Base-by-base conservation (phyloP, 768 basidiomycete genomes). In the Phaffia tasmanica region DNA sequence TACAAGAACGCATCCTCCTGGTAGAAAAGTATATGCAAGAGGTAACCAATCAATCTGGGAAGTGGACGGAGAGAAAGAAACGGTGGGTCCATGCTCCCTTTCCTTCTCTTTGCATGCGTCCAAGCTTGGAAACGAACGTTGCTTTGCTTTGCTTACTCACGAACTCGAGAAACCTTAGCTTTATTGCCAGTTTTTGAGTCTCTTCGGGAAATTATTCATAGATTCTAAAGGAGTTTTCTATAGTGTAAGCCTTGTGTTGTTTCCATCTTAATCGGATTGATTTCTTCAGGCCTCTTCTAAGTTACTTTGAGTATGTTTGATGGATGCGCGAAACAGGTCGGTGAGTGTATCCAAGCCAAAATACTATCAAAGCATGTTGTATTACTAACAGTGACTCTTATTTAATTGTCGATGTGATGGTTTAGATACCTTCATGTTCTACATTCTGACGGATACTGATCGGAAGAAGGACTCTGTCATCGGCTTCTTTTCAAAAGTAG, bases 201-300 rank as follows among this genome's bases (percentile, higher is more conserved):
- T 98, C 8, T 98, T 97, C 73, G 94, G 93, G 35, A 98, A 98
- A 76, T 80, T 98, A n/a, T 98, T 99, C 76, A 97, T 98, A 73
- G 95, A 98, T 72, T 87, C 93, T 70, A 99, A 99, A 78, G 94
- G 93, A 15, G 78, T 93, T 19, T 93, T 89, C 77, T 94, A 64
- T 48, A 54, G 50, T 3, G 66, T 62, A 48, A 61, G 61, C 49
- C 23, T 61, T 6, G 3, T 5, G 15, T 23, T 6, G 15, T 19
- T 47, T 1, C 35, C 7, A 6, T 5, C 35, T 42, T 8, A 15
- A 2, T 19, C 90, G 73, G 89, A 93, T 72, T 85, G 84, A 67
- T 87, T 89, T 87, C 72, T 89, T 89, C 23, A 88, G 70, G 69
- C 86, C 72, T 2, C 16, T 23, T 30, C n/a, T 3, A 4, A 49